Percentiles rank a stretch among this genome's conserved stretches.
These are phyloP conservation scores for Heritiera fomes DNA, from an alignment of 345 rosid genomes.

Conservation along the genomic window DNA sequence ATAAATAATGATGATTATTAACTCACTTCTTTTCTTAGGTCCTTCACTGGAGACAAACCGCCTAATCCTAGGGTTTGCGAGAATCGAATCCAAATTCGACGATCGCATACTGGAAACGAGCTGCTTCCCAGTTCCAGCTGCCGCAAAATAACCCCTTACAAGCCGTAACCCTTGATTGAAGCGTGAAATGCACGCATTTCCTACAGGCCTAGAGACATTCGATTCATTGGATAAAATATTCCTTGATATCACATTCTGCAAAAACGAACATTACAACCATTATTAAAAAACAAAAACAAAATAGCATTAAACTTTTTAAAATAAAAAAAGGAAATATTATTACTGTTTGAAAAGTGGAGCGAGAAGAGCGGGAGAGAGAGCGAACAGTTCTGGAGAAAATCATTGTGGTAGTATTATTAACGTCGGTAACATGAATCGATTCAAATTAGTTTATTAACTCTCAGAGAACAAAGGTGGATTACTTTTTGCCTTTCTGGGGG, in stretches of 20 bases:
- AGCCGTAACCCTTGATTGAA: slow-evolving; percentile 31
- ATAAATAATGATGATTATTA: not conserved
- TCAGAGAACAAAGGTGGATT: not conserved
- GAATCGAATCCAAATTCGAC: slow-evolving; percentile 33
- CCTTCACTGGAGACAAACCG: slow-evolving; percentile 37
- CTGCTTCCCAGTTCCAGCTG: slow-evolving; percentile 40
- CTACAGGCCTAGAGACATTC: not conserved
- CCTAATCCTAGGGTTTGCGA: slow-evolving; percentile 39
- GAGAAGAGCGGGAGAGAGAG: slow-evolving; percentile 29
- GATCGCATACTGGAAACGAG: slow-evolving; percentile 15
- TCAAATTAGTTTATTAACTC: not conserved
- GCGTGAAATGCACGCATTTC: slow-evolving; percentile 26
- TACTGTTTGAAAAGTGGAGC: slow-evolving; percentile 30
- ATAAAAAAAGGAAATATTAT: not conserved
- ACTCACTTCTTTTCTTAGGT: slow-evolving; percentile 43
- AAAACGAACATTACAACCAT: not conserved
- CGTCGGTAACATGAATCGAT: slow-evolving; percentile 19
- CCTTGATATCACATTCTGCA: slow-evolving; percentile 27
- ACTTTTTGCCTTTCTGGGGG: not conserved
- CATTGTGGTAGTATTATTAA: slow-evolving; percentile 19
- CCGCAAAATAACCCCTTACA: slow-evolving; percentile 29
- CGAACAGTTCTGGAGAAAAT: slow-evolving; percentile 35
- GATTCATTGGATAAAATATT: slow-evolving; percentile 13
- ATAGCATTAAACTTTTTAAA: not conserved
- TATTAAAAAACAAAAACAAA: not conserved